Evolutionary conservation across 106 monocot species (phyloP), one percentile per base, ranked within the genome.

Genomic region (Dendrobium officinale): DNA sequence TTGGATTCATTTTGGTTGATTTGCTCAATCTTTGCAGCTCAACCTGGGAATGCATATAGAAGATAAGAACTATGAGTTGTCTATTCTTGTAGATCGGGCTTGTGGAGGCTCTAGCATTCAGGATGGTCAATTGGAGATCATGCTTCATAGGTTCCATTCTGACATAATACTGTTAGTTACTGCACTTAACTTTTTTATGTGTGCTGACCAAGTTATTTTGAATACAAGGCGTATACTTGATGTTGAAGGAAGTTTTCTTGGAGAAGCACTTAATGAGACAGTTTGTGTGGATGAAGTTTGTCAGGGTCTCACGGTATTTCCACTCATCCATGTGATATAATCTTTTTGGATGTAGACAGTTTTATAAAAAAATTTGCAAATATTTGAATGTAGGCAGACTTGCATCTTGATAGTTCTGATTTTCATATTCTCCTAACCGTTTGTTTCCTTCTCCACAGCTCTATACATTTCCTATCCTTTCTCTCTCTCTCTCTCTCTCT

Each of bases 121-220:
- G 55, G 89, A 92, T 83, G 92, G 92, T 0, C 75, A 85, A 79
- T n/a, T 92, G 51, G 92, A 92, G 80, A 81, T 92, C 73, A 92
- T 92, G 89, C 84, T 92, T 45, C 92, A 92, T 75, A 87, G 92
- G 92, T 88, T 75, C 37, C 20, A 55, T 43, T 37, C n/a, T 15
- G 10, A 31, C 80, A 76, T 33, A 8, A 42, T 3, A 9, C 80
- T 51, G 4, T 80, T 78, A 5, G 37, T 59, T 48, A 9, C 45
- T 37, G 72, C 0, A 29, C 33, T 70, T 29, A 3, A 0, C 31
- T 42, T 19, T 77, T 7, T 27, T n/a, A 20, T 61, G 42, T 11
- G 20, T 74, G 26, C 31, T 70, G 68, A 70, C 26, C 9, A 26
- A 11, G 31, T 70, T 83, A 27, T 22, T 77, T 42, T 85, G 67